Base-by-base conservation (phyloP, 2,329 filamentous ascomycete genomes). In the Stylonectria norvegica region DNA sequence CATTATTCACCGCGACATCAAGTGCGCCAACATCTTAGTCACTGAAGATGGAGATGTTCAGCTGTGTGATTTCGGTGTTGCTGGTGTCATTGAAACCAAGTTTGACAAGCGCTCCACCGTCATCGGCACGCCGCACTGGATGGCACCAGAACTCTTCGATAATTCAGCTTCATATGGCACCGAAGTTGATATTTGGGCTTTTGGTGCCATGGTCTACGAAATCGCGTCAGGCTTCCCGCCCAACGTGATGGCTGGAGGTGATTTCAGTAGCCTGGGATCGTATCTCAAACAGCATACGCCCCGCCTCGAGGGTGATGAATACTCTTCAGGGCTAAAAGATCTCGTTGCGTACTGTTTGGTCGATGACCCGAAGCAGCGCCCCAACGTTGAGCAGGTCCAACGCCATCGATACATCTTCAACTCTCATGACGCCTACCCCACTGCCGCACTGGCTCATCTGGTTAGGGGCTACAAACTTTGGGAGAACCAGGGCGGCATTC, bases 31-130 rank as follows among this genome's bases (percentile, higher is more conserved):
- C 56, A 83, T 93, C 20, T 73, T 91, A 40, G 79, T 93, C 46
- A 86, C 83, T 5, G 86, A 91, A 62, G 75, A 80, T 23, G 87
- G 87, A 18, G 71, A 79, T 19, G 84, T 93, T 6, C 87, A 93
- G 61, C 75, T 93, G 22, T 89, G 86, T 58, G 87, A 93, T 59
- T 93, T 93, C 61, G 87, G 88, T 49, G 86, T 93, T 34, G 85
- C 87, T 20, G 86, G 85, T 31, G 79, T 88, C 33, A 78, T 90
- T 41, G 85, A 90, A 59, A 83, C 75, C 29, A 83, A 86, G 50
- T 75, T 82, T 39, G 82, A 86, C 54, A 93, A 93, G 65, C 73
- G 86, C 38, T 83, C 83, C 4, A 91, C 87, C 1, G 83, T 91
- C 34, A 85, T 91, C 40, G 87, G 87, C 16, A 93, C 88, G 0